Base-by-base conservation (phyloP, 495 filamentous ascomycete species). In the Hypoxylon fragiforme region DNA sequence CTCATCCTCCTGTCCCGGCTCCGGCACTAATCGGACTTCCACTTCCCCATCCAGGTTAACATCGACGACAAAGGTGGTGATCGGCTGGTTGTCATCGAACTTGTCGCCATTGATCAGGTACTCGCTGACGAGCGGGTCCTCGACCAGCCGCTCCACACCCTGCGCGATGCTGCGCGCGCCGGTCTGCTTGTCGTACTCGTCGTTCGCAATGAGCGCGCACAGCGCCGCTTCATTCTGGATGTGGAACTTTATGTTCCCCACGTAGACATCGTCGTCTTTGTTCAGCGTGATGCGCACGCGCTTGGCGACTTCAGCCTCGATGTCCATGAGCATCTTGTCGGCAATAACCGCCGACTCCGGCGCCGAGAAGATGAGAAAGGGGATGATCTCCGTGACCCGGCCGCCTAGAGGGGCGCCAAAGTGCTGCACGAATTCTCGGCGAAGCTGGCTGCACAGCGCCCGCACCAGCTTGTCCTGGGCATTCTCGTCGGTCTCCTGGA, bases 311-410 rank as follows among this genome's bases (percentile, higher is more conserved):
- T 48, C 30, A 3, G 37, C 37, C 22, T 58, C 63, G 1, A 76
- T 56, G 30, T 72, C 56, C 5, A 77, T 68, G 2, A 79, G 24
- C 26, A 51, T 71, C 46, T 72, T 78, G 42, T 79, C 73, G 2
- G 60, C 72, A 9, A 76, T 54, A 1, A 78, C 62, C 5, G 66
- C 65, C 37, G 70, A 57, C 60, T 79, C 76, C 0, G 32, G 51
- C 0, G 50, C 50, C 1, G 73, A 67, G 54, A 79, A 79, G 0
- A 69, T 62, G 7, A 79, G 62, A 47, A 79, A 79, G 7, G 76
- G 76, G 3, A 79, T 28, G 12, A 79, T 64, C 8, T 57, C 53
- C 0, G 67, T 68, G 6, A 79, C 68, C 5, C 76, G 61, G 7
- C 76, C 70, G 6, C 67, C 60, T 7, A 77, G 35, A 4, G 69